Evolutionary conservation across 106 monocot species (phyloP).

Genomic region (Dioscorea alata): DNA sequence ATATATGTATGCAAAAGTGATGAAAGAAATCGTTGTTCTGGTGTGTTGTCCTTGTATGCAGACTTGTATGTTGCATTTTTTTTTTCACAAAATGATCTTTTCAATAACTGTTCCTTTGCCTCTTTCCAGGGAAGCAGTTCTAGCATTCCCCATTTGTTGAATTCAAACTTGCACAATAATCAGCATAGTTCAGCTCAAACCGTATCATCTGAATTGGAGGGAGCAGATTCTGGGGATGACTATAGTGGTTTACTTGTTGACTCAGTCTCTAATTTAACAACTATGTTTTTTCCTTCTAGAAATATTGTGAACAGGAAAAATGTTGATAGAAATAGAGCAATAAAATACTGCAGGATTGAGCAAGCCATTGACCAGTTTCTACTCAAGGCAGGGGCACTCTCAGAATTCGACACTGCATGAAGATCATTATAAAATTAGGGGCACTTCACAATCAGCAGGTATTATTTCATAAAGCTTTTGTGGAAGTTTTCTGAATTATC

Average conservation of each 20-base stretch:
- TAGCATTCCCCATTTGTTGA: neutral
- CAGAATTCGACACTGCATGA: constrained; percentile 1
- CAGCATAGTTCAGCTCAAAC: constrained; percentile 10
- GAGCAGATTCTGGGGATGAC: constrained; percentile 35
- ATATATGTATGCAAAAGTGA: too few relatives aligned
- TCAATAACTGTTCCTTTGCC: too few relatives aligned
- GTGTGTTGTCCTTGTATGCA: too few relatives aligned
- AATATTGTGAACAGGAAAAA: neutral
- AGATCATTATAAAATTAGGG: constrained; percentile 6
- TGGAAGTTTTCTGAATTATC: too few relatives aligned
- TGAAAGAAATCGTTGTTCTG: too few relatives aligned
- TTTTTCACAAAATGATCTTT: too few relatives aligned
- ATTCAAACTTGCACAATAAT: neutral
- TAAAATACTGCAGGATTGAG: constrained; percentile 2
- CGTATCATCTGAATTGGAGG: constrained; percentile 35
- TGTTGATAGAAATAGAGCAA: neutral
- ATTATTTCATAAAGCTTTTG: neutral
- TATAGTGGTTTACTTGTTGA: constrained; percentile 12
- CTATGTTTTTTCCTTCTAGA: constrained; percentile 4
- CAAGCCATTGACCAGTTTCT: constrained; percentile 13
- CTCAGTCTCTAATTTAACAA: constrained; percentile 8
- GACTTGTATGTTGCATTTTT: too few relatives aligned
- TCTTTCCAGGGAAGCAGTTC: neutral
- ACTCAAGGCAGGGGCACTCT: constrained; percentile 6
- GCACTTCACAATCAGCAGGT: constrained; percentile 18